Conservation (phyloP, 495 filamentous ascomycete species). For the Haplographium delicatum region DNA sequence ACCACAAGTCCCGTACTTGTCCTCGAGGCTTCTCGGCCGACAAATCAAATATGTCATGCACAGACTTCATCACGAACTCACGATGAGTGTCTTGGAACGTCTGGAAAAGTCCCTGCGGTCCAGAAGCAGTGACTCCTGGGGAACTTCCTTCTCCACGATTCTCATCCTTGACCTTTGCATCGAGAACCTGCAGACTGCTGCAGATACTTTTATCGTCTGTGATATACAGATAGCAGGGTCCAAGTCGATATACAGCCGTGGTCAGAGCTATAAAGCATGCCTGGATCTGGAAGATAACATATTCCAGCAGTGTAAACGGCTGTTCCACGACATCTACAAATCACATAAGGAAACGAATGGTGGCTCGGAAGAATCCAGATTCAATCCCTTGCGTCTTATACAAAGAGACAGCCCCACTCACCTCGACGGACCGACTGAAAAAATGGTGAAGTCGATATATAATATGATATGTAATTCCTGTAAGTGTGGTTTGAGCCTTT, state of each 20-base stretch:
- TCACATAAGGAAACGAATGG: constrained; percentile 32
- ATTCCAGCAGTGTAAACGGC: constrained; percentile 45
- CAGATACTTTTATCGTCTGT: constrained; percentile 42
- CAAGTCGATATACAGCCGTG: constrained; percentile 30
- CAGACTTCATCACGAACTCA: constrained; percentile 41
- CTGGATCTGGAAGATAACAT: constrained; percentile 44
- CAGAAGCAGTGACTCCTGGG: constrained; percentile 43
- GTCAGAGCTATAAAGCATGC: constrained; percentile 36
- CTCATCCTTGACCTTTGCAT: constrained; percentile 47
- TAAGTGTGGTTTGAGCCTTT: constrained; percentile 23
- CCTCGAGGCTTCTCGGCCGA: constrained; percentile 44
- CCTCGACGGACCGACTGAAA: constrained; percentile 26
- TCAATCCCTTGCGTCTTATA: constrained; percentile 17
- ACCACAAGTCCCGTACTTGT: constrained; percentile 35
- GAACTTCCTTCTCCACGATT: constrained; percentile 45
- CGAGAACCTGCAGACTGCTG: constrained; percentile 43
- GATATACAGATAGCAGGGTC: constrained; percentile 37
- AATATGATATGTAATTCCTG: constrained; percentile 33
- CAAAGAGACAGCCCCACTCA: not conserved
- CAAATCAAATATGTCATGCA: constrained; percentile 48
- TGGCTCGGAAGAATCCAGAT: constrained; percentile 4
- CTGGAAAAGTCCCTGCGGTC: constrained; percentile 44
- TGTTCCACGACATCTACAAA: constrained; percentile 51
- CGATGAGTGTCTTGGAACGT: constrained; percentile 38
- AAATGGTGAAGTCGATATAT: constrained; percentile 31